Evolutionary conservation across 2,329 filamentous ascomycete species (phyloP), one percentile per base, ranked within the genome.

Genomic region (Diplocarpon rosae): DNA sequence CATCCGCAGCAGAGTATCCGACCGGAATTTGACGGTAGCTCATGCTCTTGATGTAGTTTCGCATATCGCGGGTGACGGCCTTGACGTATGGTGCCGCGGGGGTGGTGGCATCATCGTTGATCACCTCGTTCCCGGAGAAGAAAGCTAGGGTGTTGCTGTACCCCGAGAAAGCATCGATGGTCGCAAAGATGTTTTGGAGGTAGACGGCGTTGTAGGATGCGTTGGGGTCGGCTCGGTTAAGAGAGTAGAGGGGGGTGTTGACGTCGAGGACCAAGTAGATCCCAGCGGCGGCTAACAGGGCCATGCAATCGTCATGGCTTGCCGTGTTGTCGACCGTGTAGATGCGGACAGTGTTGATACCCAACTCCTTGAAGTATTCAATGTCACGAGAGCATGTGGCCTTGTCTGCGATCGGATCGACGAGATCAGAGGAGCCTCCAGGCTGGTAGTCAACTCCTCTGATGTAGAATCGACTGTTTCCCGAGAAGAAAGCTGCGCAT

Each of bases 251-350:
- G 50, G 80, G 79, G 14, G 75, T 80, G 69, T 83, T 83, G 64
- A 83, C 75, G 57, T 85, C 80, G 38, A 85, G 69, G 10, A 82
- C 78, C 24, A 85, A 71, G 69, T 85, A 85, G 67, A 85, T 85
- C 50, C 80, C 80, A 45, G 79, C 80, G 55, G 75, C 77, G 29
- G 78, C 76, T 47, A 85, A 67, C 32, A 70, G 68, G 37, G 67
- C 68, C 81, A 85, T 85, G 66, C 81, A 85, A 51, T 72, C 71
- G 57, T 83, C 78, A 63, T 85, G 81, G 63, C 78, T 64, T 50
- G 70, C 66, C 37, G 75, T 75, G 69, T 84, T 85, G 65, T 85
- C 81, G 53, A 85, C 75, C 1, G 77, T 80, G 71, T 85, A 85
- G 49, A 85, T 75, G 64, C 81, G 79, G 57, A 85, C 68, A 35